Base-by-base conservation (phyloP, 2,329 filamentous ascomycete species). In the Zasmidium angulare region DNA sequence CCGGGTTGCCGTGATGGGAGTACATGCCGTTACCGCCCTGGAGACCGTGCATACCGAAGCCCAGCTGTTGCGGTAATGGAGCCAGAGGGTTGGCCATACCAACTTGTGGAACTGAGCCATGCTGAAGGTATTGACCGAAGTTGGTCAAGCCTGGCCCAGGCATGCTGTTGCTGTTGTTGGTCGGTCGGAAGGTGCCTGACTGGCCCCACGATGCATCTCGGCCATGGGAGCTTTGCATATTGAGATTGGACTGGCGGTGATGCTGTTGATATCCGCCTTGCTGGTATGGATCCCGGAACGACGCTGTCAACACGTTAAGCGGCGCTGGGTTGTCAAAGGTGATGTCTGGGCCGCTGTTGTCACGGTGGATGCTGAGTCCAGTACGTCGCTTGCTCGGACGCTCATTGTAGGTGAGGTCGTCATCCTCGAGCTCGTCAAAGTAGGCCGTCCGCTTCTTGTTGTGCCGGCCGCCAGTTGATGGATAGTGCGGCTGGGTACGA, bases 341-440 rank as follows among this genome's bases (percentile, higher is more conserved):
- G 59, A 73, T 72, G 29, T 73, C 70, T 11, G 69, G 70, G 47
- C 71, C 71, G 31, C 62, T 65, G 54, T 72, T 72, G 64, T 79
- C 77, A 49, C 77, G 73, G 61, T 76, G 78, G 53, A 80, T 75
- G 43, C 76, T 72, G 46, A 80, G 73, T 2, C 69, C 69, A 19
- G 70, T 69, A 60, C 75, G 76, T 66, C 75, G 72, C 24, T 57
- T 68, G 10, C 58, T 68, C 9, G 68, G 68, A 20, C 61, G 66
- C 21, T 69, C 56, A 3, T 66, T 69, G 52, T 73, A 72, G 20
- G 70, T 73, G 24, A 74, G 58, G 26, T 69, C 66, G 36, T 72
- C 63, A 29, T 74, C 73, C 20, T 72, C 66, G 7, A 63, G 61
- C n/a, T 56, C 31, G 12, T 61, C 53, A 19, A 53, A 53, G 36